These are phyloP conservation scores for Odonthalia washingtoniensis DNA, from an alignment of 31 red algal species.

Conservation along the genomic window DNA sequence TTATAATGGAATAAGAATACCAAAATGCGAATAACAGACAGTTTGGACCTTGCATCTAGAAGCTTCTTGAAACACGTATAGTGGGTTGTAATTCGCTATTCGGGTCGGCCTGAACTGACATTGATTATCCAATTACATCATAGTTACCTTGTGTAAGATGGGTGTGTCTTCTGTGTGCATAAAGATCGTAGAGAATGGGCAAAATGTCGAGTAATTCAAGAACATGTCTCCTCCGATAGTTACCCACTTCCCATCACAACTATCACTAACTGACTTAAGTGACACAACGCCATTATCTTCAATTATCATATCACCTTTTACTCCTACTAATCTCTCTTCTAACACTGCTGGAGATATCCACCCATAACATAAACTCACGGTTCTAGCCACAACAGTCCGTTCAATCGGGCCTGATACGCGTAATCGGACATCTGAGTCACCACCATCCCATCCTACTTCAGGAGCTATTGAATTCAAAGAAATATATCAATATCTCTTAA, in stretches of 20 bases:
- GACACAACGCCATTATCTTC: slow-evolving; percentile 47
- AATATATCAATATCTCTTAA: slow-evolving; percentile 53
- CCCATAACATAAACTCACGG: slow-evolving; percentile 41
- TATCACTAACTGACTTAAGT: slow-evolving; percentile 35
- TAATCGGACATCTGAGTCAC: slow-evolving; percentile 53
- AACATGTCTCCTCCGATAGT: slow-evolving; percentile 55
- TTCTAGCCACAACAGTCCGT: slow-evolving; percentile 34
- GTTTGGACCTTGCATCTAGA: no score
- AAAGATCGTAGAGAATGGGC: no score
- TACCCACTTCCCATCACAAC: slow-evolving; percentile 52
- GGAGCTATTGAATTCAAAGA: slow-evolving; percentile 52
- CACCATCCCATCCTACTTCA: slow-evolving; percentile 62
- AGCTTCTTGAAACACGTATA: no score
- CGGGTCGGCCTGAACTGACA: no score
- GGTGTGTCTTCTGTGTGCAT: no score
- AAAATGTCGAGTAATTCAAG: no score
- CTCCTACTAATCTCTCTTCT: slow-evolving; percentile 12
- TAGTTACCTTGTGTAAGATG: no score
- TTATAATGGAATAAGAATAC: no score
- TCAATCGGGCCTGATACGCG: slow-evolving; percentile 52
- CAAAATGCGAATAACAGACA: no score
- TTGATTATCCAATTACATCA: no score
- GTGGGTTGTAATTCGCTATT: no score
- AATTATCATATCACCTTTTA: slow-evolving; percentile 57
- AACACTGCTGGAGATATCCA: slow-evolving; percentile 36